Conservation (phyloP, 805 yeast genomes). For the Huiozyma naganishii region DNA sequence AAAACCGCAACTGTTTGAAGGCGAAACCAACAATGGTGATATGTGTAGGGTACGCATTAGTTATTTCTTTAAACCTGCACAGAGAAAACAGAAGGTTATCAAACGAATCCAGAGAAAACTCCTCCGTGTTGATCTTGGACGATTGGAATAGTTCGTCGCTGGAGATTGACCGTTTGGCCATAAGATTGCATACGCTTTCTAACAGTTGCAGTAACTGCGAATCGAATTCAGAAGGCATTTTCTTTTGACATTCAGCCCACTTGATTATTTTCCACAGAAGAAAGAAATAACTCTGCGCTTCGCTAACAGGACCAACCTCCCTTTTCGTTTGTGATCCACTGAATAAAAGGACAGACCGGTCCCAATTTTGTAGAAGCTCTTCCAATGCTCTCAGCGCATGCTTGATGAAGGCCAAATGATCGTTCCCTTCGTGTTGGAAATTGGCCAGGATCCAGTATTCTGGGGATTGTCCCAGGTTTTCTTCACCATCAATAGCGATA, state of each 20-base stretch:
- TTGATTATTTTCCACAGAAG: constrained; percentile 30
- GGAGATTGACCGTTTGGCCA: constrained; percentile 5
- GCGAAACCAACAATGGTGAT: constrained; percentile 63
- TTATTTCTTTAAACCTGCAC: constrained; percentile 39
- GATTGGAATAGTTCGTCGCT: constrained; percentile 10
- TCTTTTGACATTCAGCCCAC: neutral
- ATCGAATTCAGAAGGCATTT: constrained; percentile 2
- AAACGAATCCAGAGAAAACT: constrained; percentile 68
- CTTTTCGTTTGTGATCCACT: constrained; percentile 68
- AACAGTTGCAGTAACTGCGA: constrained; percentile 6
- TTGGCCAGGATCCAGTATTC: constrained; percentile 58
- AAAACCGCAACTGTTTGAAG: constrained; percentile 55
- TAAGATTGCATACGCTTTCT: neutral
- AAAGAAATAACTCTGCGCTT: constrained; percentile 45
- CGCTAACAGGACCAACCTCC: constrained; percentile 45
- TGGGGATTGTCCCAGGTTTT: constrained; percentile 35
- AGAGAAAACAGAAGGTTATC: constrained; percentile 62
- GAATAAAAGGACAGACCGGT: constrained; percentile 32
- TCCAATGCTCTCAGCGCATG: constrained; percentile 43
- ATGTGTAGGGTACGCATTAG: constrained; percentile 36
- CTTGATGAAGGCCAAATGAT: constrained; percentile 52
- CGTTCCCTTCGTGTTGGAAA: constrained; percentile 60
- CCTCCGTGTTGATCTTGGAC: constrained; percentile 41
- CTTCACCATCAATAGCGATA: constrained; percentile 9
- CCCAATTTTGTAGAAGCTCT: constrained; percentile 23